Evolutionary conservation across 73 alveolate genomes (phyloP).

Genomic region (Tetrahymena elliotti): DNA sequence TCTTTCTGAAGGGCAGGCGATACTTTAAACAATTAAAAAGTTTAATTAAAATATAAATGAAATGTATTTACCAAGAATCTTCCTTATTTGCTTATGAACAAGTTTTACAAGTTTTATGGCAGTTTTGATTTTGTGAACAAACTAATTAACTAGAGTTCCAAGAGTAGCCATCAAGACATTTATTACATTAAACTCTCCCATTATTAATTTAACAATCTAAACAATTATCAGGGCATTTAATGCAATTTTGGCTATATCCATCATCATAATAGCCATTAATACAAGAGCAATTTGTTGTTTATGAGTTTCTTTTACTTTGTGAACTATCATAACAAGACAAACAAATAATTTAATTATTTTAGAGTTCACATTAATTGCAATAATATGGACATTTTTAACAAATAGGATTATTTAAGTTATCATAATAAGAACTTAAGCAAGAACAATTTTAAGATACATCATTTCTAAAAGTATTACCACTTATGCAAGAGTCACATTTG

Average conservation of each 20-base stretch:
- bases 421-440: background rate
- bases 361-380: background rate
- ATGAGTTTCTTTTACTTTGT: background rate
- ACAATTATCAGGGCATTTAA: background rate
- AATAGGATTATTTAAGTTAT: background rate
- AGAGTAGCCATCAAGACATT: background rate
- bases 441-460: background rate
- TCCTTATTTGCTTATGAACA: background rate
- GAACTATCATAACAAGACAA: background rate
- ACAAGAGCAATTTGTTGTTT: background rate
- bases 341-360: background rate
- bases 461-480: background rate
- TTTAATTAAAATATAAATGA: background rate
- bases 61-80: background rate
- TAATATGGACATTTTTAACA: background rate
- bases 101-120: background rate
- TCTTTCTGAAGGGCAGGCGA: background rate
- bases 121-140: background rate
- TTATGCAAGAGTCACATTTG: background rate
- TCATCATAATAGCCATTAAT: background rate
- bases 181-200: background rate
- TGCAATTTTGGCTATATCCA: background rate
- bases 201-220: background rate
- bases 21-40: background rate
- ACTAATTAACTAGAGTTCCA: background rate